Percentiles rank a stretch among this genome's conserved stretches.
These are phyloP conservation scores for Plasmodium ovale DNA, from an alignment of 169 alveolate genomes.

Conservation along the genomic window DNA sequence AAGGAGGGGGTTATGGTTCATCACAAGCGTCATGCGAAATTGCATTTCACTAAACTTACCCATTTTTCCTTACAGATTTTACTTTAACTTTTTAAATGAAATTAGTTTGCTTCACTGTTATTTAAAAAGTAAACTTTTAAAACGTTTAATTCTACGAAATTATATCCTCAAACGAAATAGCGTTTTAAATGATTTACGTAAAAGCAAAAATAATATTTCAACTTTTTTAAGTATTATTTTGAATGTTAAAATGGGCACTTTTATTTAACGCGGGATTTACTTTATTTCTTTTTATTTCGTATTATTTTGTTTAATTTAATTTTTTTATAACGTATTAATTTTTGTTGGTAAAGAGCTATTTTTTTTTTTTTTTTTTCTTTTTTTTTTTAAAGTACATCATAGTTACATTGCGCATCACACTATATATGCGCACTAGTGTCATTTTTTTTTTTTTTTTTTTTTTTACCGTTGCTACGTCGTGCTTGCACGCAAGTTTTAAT, in stretches of 20 bases:
- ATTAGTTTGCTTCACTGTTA: not conserved
- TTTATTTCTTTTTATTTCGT: no score
- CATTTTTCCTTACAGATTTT: constrained; percentile 18
- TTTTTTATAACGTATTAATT: not conserved
- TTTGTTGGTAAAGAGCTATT: not conserved
- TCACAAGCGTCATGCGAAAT: no score
- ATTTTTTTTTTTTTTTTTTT: constrained; percentile 4
- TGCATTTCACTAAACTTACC: constrained; percentile 14
- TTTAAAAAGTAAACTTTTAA: not conserved
- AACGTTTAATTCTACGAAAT: not conserved
- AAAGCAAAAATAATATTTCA: not conserved
- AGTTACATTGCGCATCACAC: not conserved
- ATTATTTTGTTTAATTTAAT: no score
- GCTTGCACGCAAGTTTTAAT: not conserved
- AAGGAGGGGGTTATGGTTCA: no score
- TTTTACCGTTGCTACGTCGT: not conserved
- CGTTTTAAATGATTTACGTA: not conserved
- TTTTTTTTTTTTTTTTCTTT: constrained; percentile 7
- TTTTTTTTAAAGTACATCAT: not conserved
- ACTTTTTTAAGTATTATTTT: no score
- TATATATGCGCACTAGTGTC: not conserved
- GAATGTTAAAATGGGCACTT: no score
- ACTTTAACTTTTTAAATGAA: not conserved
- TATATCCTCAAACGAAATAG: not conserved
- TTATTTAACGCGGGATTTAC: no score